Evolutionary conservation across 2,329 filamentous ascomycete species (phyloP), one percentile per base, ranked within the genome.

Genomic region (Verticillium klebahnii): DNA sequence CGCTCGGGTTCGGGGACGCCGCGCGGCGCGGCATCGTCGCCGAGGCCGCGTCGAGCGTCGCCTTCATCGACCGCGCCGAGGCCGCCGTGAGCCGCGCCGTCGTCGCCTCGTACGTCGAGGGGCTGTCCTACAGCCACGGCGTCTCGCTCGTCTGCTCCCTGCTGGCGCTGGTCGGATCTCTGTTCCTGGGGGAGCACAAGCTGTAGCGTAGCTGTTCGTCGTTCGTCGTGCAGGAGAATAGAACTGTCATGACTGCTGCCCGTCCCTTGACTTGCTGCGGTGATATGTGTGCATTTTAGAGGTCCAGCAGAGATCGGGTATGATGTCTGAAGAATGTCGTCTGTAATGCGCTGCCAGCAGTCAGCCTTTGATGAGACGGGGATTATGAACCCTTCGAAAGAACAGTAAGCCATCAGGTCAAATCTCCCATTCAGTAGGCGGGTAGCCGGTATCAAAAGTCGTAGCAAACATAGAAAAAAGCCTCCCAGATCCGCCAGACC

Each of bases 61-160:
- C 70, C 14, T 76, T 71, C 23, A 66, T 75, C 14, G 66, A 70
- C 19, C 64, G 69, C 8, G 62, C 69, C 1, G 68, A 67, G 2
- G 69, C 67, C 1, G 58, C 60, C 1, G 57, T 75, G 1, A 64
- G 70, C 5, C 57, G 69, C 19, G 74, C 70, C 3, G 65, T 76
- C 7, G 68, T 73, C 1, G 67, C 64, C 15, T 69, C 73, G 2
- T 76, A 76, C 60, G 70, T 76, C 2, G 68, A 73, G 32, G 74
- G 74, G 0, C 45, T 76, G 31, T 72, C 71, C 63, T 75, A 69
- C 63, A 74, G 70, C 52, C 74, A 76, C 50, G 65, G 69, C 0
- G 65, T 75, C 7, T 75, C 73, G 9, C 68, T 76, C 8, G 31
- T 67, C 1, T 70, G 54, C 14, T 56, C 31, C 14, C 17, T 56